phyloP scores from a whole-genome alignment of 2,329 filamentous ascomycete species.

The Clonostachys rosea region DNA sequence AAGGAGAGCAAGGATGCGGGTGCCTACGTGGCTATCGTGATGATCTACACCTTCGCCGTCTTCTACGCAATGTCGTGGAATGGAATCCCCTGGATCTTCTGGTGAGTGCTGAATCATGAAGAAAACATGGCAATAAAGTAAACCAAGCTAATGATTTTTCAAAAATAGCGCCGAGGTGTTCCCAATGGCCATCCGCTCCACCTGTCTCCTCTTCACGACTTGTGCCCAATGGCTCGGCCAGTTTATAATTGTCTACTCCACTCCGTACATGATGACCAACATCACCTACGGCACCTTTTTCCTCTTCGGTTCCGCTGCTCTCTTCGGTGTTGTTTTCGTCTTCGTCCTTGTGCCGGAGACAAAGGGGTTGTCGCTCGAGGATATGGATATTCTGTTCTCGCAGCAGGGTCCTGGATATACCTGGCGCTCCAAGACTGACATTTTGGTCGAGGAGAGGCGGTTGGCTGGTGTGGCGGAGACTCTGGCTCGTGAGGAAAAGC shows the following conservation, averaged over 20 bases:
- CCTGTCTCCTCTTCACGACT: constrained; percentile 16
- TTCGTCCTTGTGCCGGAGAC: constrained; percentile 47
- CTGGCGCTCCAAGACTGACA: constrained; percentile 4
- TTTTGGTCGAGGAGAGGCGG: constrained; percentile 2
- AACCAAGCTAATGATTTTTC: constrained; percentile 1
- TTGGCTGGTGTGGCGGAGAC: background rate
- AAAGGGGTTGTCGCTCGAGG: constrained; percentile 43
- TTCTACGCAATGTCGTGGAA: constrained; percentile 4
- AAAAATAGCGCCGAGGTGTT: constrained; percentile 14
- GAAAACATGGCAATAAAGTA: background rate
- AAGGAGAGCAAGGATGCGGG: constrained; percentile 2
- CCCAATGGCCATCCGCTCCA: constrained; percentile 16
- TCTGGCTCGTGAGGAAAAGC: too few relatives aligned
- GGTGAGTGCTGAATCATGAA: constrained; percentile 4
- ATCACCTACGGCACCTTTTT: constrained; percentile 8
- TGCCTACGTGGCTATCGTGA: constrained; percentile 8
- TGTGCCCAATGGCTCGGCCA: constrained; percentile 21
- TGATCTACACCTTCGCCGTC: constrained; percentile 6
- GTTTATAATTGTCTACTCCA: constrained; percentile 19
- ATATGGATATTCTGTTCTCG: constrained; percentile 32
- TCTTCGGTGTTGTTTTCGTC: constrained; percentile 6
- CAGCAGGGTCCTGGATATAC: constrained; percentile 1
- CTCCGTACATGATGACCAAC: constrained; percentile 18
- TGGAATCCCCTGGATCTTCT: constrained; percentile 9
- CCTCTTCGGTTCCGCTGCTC: constrained; percentile 8